Conservation (phyloP, 306 rosid genomes). For the Corylus americana region DNA sequence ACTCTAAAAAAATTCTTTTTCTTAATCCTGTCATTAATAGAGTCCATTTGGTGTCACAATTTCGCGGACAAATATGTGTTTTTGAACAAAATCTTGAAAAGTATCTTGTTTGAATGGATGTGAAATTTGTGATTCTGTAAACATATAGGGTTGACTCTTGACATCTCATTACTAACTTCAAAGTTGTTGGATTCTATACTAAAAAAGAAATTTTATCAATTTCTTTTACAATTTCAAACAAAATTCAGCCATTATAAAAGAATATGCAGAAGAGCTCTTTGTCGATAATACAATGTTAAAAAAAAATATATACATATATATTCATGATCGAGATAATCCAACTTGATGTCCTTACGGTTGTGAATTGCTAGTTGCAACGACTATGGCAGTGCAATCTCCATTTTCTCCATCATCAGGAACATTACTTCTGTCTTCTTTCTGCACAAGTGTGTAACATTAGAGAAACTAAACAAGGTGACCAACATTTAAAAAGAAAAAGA, state of each 20-base stretch:
- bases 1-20: too few species aligned
- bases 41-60: too few species aligned
- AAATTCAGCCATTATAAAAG: neutral
- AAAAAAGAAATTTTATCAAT: neutral
- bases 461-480: neutral
- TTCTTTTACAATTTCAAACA: neutral
- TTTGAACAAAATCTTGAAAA: neutral
- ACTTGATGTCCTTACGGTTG: neutral
- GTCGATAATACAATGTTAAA: neutral
- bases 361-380: neutral
- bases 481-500: neutral
- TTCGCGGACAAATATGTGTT: too few species aligned
- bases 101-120: neutral
- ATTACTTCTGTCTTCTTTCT: conserved; percentile 14
- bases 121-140: neutral
- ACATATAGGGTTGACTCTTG: neutral
- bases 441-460: neutral
- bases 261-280: neutral
- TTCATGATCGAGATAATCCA: neutral
- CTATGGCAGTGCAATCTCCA: conserved; percentile 19
- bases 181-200: neutral
- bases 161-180: neutral
- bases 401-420: conserved; percentile 5
- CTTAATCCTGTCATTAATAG: too few species aligned
- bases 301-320: neutral